Evolutionary conservation across 148 eudicot genomes (phyloP).

Genomic region (Silene latifolia): DNA sequence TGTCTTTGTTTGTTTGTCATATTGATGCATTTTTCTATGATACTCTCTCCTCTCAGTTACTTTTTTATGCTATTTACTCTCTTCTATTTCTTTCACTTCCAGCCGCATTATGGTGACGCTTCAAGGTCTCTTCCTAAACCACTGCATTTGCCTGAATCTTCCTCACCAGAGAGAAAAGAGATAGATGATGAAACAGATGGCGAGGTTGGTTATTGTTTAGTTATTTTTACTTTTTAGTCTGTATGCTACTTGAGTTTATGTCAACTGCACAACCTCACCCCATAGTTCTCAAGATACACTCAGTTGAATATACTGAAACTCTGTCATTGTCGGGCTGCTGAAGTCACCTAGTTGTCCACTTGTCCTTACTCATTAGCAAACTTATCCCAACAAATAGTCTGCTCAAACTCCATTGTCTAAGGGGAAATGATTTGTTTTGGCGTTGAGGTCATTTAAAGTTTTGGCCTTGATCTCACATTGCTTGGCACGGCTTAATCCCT

Average conservation of each 20-base stretch:
- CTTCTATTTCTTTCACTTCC: conserved; percentile 16
- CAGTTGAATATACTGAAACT: neutral
- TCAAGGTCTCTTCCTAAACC: conserved; percentile 68
- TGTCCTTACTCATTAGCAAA: neutral
- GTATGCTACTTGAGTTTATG: neutral
- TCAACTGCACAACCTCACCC: neutral
- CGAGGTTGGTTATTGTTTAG: conserved; percentile 38
- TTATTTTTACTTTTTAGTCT: neutral
- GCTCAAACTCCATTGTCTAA: neutral
- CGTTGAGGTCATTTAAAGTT: no score
- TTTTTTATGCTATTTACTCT: conserved; percentile 2
- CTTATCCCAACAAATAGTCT: neutral
- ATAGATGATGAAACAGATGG: conserved; percentile 41
- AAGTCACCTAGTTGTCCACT: neutral
- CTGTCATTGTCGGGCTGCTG: neutral
- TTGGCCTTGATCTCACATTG: neutral
- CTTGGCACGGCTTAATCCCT: neutral
- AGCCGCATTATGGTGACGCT: conserved; percentile 50
- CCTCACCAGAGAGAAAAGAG: conserved; percentile 35
- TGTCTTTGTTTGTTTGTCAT: no score
- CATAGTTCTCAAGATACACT: neutral
- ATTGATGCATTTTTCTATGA: no score
- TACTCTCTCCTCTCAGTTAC: no score
- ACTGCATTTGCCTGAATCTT: conserved; percentile 36
- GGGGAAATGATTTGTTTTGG: neutral